These are phyloP conservation scores for Lentinula sp. DNA, from an alignment of 768 basidiomycete species.

Conservation along the genomic window DNA sequence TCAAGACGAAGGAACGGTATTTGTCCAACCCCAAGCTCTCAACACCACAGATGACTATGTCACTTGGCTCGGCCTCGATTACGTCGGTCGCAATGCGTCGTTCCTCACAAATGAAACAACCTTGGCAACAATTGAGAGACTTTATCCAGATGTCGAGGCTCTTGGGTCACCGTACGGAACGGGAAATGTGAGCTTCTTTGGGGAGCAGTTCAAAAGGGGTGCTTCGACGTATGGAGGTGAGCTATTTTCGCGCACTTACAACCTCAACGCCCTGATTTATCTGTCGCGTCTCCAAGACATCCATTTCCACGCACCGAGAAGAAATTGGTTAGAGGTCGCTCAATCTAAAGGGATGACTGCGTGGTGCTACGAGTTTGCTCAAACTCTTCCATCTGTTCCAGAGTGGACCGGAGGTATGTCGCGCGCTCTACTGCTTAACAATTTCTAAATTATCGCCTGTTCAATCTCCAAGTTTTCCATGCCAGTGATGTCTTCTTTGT, in stretches of 20 bases:
- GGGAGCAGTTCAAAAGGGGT: constrained; percentile 19
- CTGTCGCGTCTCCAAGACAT: constrained; percentile 16
- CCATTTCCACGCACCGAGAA: constrained; percentile 16
- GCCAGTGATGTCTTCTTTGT: constrained; percentile 7
- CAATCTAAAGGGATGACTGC: constrained; percentile 11
- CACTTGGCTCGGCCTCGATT: not conserved
- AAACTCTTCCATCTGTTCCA: constrained; percentile 9
- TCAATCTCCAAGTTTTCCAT: constrained; percentile 1
- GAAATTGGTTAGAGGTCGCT: constrained; percentile 19
- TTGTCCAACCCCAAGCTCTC: not conserved
- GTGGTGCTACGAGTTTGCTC: constrained; percentile 18
- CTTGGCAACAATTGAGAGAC: constrained; percentile 5
- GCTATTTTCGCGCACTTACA: not conserved
- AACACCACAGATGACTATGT: not conserved
- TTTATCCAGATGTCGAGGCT: constrained; percentile 1
- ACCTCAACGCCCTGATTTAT: not conserved
- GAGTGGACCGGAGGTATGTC: not conserved
- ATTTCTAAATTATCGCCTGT: not conserved
- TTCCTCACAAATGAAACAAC: not conserved
- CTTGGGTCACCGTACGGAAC: constrained; percentile 3
- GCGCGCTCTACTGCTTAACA: not conserved
- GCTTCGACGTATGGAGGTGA: constrained; percentile 9
- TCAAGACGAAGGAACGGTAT: constrained; percentile 16
- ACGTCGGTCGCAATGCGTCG: not conserved
- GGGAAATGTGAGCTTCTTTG: constrained; percentile 7